Conservation (phyloP, 768 basidiomycete species). For the Auriscalpium orientale region DNA sequence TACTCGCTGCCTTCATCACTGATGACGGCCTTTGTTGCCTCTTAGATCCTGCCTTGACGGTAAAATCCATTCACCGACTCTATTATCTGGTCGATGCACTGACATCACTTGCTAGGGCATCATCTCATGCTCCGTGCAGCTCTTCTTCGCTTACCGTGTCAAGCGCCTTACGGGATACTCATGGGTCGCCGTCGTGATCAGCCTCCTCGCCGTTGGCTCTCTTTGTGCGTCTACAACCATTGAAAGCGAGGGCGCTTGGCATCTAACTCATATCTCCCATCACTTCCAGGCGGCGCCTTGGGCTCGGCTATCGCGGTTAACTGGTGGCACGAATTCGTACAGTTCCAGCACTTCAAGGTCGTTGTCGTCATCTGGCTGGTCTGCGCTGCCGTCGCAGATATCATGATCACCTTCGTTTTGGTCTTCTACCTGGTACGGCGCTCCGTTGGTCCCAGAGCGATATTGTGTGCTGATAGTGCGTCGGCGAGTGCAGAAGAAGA, state of each 20-base stretch:
- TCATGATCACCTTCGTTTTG: constrained; percentile 35
- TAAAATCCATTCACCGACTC: constrained; percentile 11
- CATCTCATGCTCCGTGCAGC: constrained; percentile 36
- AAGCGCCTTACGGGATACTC: constrained; percentile 26
- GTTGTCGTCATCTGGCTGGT: constrained; percentile 35
- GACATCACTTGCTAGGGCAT: constrained; percentile 28
- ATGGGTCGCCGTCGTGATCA: constrained; percentile 21
- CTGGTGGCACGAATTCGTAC: constrained; percentile 25
- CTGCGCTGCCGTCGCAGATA: constrained; percentile 32
- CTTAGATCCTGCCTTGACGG: constrained; percentile 39
- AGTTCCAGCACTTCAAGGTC: constrained; percentile 27
- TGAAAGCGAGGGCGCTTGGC: too few species aligned
- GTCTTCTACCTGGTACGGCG: constrained; percentile 35
- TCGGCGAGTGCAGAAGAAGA: constrained; percentile 23
- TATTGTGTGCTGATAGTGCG: neutral
- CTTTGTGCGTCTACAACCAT: constrained; percentile 19
- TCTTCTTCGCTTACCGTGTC: constrained; percentile 41
- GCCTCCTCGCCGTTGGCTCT: constrained; percentile 19
- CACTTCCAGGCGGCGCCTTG: constrained; percentile 25
- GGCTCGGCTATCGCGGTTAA: constrained; percentile 25
- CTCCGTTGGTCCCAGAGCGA: too few species aligned
- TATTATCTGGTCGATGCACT: neutral
- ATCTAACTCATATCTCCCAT: neutral
- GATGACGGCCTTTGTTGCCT: too few species aligned
- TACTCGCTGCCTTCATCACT: too few species aligned